These are phyloP conservation scores for Liquidambar formosana DNA, from an alignment of 164 flowering plant genomes.

Conservation along the genomic window DNA sequence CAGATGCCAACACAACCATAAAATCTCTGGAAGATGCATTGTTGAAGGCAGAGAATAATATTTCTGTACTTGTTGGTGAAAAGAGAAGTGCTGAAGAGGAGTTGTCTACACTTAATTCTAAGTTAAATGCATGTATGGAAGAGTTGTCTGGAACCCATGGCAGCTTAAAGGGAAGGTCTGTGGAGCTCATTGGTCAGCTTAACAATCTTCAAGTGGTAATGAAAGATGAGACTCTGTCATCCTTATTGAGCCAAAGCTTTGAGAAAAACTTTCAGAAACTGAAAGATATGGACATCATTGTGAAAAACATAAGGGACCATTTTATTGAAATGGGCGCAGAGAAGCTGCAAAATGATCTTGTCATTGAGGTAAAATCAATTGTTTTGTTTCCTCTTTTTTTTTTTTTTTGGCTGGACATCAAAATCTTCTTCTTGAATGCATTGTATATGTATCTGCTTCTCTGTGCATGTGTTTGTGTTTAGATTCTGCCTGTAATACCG, in stretches of 20 bases:
- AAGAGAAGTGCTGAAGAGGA: conserved; percentile 47
- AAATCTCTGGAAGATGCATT: conserved; percentile 57
- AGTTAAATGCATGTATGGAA: conserved; percentile 50
- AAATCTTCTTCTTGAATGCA: not conserved
- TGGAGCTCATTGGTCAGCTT: conserved; percentile 53
- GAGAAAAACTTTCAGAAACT: conserved; percentile 52
- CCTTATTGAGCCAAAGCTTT: conserved; percentile 39
- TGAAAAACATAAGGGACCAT: conserved; percentile 41
- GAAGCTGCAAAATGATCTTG: conserved; percentile 20
- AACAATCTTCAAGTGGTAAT: conserved; percentile 49
- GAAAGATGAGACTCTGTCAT: conserved; percentile 46
- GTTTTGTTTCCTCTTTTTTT: not conserved
- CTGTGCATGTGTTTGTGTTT: not conserved
- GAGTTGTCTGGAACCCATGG: conserved; percentile 69
- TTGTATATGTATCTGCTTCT: too few relatives aligned
- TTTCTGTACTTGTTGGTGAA: conserved; percentile 42
- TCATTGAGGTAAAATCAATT: conserved; percentile 41
- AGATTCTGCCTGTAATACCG: not conserved
- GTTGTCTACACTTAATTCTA: conserved; percentile 33
- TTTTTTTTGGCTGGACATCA: not conserved
- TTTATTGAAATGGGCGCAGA: conserved; percentile 29
- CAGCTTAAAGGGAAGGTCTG: conserved; percentile 52
- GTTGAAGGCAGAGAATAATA: conserved; percentile 40
- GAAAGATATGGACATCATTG: conserved; percentile 48
- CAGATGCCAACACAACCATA: conserved; percentile 44